phyloP scores from a whole-genome alignment of 139 green algal species.

The Klebsormidium nitens region DNA sequence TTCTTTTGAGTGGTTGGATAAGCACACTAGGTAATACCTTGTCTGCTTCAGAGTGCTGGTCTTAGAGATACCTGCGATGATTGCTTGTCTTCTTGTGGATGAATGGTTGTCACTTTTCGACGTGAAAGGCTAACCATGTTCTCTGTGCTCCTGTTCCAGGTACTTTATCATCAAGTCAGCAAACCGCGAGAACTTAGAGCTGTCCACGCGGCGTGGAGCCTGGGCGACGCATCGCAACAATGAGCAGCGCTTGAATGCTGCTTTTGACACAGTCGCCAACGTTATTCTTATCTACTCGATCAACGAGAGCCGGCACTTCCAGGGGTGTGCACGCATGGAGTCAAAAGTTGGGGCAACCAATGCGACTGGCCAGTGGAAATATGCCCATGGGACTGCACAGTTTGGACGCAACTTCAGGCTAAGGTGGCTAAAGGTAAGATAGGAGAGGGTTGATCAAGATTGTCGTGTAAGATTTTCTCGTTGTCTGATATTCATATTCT shows the following conservation, averaged over 20 bases:
- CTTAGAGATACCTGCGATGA: too few species aligned
- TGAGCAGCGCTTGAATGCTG: constrained; percentile 31
- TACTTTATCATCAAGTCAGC: constrained; percentile 43
- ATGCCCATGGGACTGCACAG: constrained; percentile 13
- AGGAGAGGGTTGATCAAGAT: not conserved
- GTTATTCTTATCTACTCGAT: constrained; percentile 38
- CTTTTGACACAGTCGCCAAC: constrained; percentile 29
- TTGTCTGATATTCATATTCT: constrained; percentile 1
- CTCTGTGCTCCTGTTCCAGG: not conserved
- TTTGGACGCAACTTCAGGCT: constrained; percentile 37
- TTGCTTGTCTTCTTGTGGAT: too few species aligned
- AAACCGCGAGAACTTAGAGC: constrained; percentile 38
- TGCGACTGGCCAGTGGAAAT: constrained; percentile 21
- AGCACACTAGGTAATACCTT: too few species aligned
- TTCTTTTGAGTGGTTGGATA: too few species aligned
- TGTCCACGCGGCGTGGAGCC: constrained; percentile 26
- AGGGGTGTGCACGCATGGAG: constrained; percentile 36
- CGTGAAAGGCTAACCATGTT: too few species aligned
- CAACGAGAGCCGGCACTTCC: constrained; percentile 39
- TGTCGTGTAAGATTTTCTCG: not conserved
- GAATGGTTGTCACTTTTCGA: too few species aligned
- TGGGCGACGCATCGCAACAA: constrained; percentile 42
- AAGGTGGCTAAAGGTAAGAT: constrained; percentile 36
- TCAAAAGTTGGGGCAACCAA: constrained; percentile 20
- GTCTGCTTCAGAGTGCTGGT: too few species aligned